phyloP scores from a whole-genome alignment of 495 filamentous ascomycete species.

The Chlorociboria aeruginascens region DNA sequence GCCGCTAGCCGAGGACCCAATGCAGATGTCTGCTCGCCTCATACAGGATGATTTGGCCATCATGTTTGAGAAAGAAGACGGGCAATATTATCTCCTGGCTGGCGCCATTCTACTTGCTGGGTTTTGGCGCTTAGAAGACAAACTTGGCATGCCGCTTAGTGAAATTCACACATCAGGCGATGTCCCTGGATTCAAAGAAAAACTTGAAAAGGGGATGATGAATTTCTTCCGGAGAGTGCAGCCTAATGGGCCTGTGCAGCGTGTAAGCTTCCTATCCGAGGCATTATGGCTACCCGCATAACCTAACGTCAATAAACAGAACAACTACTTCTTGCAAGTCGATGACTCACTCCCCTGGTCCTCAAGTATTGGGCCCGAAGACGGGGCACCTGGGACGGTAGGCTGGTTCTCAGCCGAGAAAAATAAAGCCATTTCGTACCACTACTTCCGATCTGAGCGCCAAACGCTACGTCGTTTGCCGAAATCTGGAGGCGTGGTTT shows the following conservation, averaged over 20 bases:
- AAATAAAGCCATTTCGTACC: slow-evolving; percentile 59
- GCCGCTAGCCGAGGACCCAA: slow-evolving; percentile 69
- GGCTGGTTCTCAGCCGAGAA: slow-evolving; percentile 73
- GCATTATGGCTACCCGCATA: not conserved
- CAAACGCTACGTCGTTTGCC: slow-evolving; percentile 68
- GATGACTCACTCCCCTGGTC: slow-evolving; percentile 65
- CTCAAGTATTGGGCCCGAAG: slow-evolving; percentile 62
- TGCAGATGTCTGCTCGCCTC: slow-evolving; percentile 60
- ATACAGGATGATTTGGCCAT: slow-evolving; percentile 80
- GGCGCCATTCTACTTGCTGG: slow-evolving; percentile 71
- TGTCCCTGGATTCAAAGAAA: slow-evolving; percentile 66
- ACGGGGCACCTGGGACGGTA: slow-evolving; percentile 35
- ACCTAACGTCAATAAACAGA: slow-evolving; percentile 13
- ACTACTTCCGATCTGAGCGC: slow-evolving; percentile 71
- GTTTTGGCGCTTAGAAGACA: slow-evolving; percentile 80
- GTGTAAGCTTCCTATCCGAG: slow-evolving; percentile 14
- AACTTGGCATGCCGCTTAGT: slow-evolving; percentile 70
- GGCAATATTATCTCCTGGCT: slow-evolving; percentile 76
- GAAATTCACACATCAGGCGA: slow-evolving; percentile 78
- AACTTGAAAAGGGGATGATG: slow-evolving; percentile 73
- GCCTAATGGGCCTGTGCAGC: slow-evolving; percentile 50
- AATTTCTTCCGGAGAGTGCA: slow-evolving; percentile 62
- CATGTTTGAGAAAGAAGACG: slow-evolving; percentile 71
- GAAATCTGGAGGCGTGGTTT: slow-evolving; percentile 61
- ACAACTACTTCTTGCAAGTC: slow-evolving; percentile 70